Evolutionary conservation across 2,329 filamentous ascomycete genomes (phyloP).

Genomic region (Verticillium nubilum): DNA sequence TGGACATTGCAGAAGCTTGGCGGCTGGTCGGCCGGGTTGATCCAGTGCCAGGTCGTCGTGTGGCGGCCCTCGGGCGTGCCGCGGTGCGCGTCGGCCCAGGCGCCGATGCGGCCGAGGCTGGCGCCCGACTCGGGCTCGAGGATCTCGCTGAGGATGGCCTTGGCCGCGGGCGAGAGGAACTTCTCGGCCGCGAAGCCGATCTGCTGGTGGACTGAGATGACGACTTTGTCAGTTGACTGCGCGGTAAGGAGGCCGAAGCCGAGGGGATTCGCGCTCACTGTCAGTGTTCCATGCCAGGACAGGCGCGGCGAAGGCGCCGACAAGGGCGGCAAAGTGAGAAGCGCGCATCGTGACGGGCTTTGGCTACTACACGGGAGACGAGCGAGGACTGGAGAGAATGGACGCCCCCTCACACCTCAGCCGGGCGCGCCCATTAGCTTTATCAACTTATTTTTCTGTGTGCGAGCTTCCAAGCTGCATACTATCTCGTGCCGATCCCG

Average conservation of each 20-base stretch:
- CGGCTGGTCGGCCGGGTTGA: slow-evolving; percentile 11
- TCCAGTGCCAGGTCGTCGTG: slow-evolving; percentile 13
- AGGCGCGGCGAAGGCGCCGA: not conserved
- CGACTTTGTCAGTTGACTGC: not conserved
- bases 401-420: not conserved
- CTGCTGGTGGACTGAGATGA: slow-evolving; percentile 8
- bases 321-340: slow-evolving; percentile 1
- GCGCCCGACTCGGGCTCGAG: slow-evolving; percentile 11
- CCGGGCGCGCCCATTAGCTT: not conserved
- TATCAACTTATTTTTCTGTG: not conserved
- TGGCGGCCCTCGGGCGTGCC: slow-evolving; percentile 10
- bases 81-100: slow-evolving; percentile 12
- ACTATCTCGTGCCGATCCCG: not conserved
- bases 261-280: slow-evolving; percentile 1
- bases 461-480: not conserved
- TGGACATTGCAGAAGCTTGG: slow-evolving; percentile 11
- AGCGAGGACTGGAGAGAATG: not conserved
- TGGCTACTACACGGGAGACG: not conserved
- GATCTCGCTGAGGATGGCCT: slow-evolving; percentile 8
- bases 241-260: not conserved
- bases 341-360: not conserved
- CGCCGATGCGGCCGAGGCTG: slow-evolving; percentile 11
- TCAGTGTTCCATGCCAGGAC: slow-evolving; percentile 2
- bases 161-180: slow-evolving; percentile 8
- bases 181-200: slow-evolving; percentile 13